Percentiles rank a stretch among this genome's conserved stretches.
phyloP scores from a whole-genome alignment of 2,329 filamentous ascomycete genomes.

The Passalora sequoiae region DNA sequence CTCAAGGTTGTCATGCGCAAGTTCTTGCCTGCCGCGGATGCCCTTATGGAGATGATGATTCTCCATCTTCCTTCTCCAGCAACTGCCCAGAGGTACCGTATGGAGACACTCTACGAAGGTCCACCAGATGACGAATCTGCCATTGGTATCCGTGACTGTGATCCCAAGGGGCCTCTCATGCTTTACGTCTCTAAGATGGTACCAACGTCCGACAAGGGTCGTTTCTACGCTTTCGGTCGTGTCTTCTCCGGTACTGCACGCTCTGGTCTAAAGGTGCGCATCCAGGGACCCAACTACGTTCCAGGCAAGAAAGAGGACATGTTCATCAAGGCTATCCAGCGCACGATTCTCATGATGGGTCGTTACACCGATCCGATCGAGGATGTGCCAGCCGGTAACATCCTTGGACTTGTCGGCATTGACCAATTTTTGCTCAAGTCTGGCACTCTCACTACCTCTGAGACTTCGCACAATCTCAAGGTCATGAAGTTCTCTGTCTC shows the following conservation, averaged over 20 bases:
- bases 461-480: constrained; percentile 99
- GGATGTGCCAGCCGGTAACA: constrained; percentile 98
- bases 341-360: constrained; percentile 99
- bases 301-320: constrained; percentile 98
- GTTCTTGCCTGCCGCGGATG: constrained; percentile 97
- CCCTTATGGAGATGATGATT: constrained; percentile 99
- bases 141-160: constrained; percentile 97
- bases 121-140: constrained; percentile 85
- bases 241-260: constrained; percentile 98
- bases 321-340: constrained; percentile 99
- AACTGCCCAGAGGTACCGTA: constrained; percentile 95
- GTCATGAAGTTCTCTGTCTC: constrained; percentile 99
- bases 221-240: constrained; percentile 99
- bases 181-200: constrained; percentile 99
- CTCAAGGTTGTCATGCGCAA: constrained; percentile 98
- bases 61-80: constrained; percentile 95
- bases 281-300: constrained; percentile 97
- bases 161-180: constrained; percentile 98
- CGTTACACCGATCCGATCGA: constrained; percentile 98
- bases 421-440: constrained; percentile 99
- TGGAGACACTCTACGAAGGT: constrained; percentile 98
- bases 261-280: constrained; percentile 98
- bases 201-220: constrained; percentile 97
- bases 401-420: constrained; percentile 97
- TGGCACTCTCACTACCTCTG: constrained; percentile 94